phyloP scores from a whole-genome alignment of 495 filamentous ascomycete species.

The Umbilicaria muhlenbergii region DNA sequence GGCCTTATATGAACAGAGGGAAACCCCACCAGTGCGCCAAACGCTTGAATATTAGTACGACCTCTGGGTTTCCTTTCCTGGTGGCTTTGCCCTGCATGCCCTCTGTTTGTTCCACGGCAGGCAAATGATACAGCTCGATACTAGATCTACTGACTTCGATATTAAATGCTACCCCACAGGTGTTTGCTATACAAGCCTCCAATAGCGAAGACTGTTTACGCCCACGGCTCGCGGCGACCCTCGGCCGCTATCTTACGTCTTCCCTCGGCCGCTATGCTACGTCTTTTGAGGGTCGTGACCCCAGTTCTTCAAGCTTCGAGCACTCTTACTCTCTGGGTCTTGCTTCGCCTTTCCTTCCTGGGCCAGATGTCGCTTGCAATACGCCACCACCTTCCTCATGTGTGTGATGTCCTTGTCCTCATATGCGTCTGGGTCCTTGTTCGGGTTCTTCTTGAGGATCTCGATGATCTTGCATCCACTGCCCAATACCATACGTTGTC shows the following conservation, averaged over 20 bases:
- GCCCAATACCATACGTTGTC: neutral
- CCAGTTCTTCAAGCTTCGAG: slow-evolving; percentile 52
- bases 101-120: too few relatives aligned
- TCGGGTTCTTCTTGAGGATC: slow-evolving; percentile 45
- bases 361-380: slow-evolving; percentile 49
- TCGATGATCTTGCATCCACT: slow-evolving; percentile 48
- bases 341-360: slow-evolving; percentile 45
- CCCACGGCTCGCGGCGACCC: neutral
- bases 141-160: too few relatives aligned
- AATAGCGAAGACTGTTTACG: neutral
- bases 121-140: too few relatives aligned
- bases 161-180: too few relatives aligned
- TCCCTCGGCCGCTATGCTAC: slow-evolving; percentile 12
- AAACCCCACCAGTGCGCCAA: too few relatives aligned
- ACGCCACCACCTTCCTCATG: slow-evolving; percentile 49
- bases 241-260: slow-evolving; percentile 10
- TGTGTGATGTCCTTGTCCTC: slow-evolving; percentile 40
- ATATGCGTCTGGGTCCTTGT: slow-evolving; percentile 37
- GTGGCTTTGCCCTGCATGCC: too few relatives aligned
- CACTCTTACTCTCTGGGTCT: slow-evolving; percentile 37
- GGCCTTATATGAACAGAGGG: too few relatives aligned
- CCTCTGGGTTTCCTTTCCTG: too few relatives aligned
- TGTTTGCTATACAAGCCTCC: too few relatives aligned
- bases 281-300: slow-evolving; percentile 44
- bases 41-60: too few relatives aligned